A percentile compares a stretch with the other conserved stretches of the same genome.
Conservation (phyloP, 2,329 filamentous ascomycete species). For the Parascedosporium putredinis region DNA sequence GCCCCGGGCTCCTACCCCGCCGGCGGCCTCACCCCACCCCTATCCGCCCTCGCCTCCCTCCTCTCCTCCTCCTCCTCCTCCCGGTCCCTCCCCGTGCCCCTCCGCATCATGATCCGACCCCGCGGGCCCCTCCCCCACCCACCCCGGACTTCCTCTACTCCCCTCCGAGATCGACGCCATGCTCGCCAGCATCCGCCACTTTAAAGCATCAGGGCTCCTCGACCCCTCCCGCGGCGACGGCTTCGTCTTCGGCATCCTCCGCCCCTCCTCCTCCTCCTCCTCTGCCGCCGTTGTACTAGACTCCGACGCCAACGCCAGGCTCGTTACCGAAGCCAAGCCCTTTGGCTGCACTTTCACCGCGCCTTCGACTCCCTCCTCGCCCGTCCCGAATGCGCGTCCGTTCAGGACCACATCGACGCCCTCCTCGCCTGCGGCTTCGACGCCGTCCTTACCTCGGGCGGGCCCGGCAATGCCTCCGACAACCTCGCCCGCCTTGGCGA, state of each 20-base stretch:
- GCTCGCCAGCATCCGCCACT: conserved; percentile 25
- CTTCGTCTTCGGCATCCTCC: conserved; percentile 45
- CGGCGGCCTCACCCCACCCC: conserved; percentile 41
- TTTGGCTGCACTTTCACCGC: conserved; percentile 41
- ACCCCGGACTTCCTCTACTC: conserved; percentile 9
- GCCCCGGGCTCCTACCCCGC: conserved; percentile 35
- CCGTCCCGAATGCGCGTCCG: conserved; percentile 11
- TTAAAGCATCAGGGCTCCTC: conserved; percentile 28
- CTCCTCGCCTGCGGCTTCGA: conserved; percentile 35
- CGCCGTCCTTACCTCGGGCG: conserved; percentile 43
- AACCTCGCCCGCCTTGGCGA: conserved; percentile 27
- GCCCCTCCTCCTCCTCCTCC: no score
- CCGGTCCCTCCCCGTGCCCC: conserved; percentile 24
- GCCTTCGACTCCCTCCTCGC: conserved; percentile 41
- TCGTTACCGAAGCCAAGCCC: conserved; percentile 31
- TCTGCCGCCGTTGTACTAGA: no score
- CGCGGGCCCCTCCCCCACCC: conserved; percentile 24
- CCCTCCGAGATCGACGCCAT: conserved; percentile 30
- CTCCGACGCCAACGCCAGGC: conserved; percentile 23
- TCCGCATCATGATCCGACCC: conserved; percentile 47
- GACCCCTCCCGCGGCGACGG: conserved; percentile 34
- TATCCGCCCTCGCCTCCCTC: conserved; percentile 26
- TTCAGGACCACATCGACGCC: conserved; percentile 20
- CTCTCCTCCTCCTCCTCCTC: not conserved
- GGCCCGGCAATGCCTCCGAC: conserved; percentile 27